Conservation (phyloP, 805 yeast species). For the Ogataea salicorniae region DNA sequence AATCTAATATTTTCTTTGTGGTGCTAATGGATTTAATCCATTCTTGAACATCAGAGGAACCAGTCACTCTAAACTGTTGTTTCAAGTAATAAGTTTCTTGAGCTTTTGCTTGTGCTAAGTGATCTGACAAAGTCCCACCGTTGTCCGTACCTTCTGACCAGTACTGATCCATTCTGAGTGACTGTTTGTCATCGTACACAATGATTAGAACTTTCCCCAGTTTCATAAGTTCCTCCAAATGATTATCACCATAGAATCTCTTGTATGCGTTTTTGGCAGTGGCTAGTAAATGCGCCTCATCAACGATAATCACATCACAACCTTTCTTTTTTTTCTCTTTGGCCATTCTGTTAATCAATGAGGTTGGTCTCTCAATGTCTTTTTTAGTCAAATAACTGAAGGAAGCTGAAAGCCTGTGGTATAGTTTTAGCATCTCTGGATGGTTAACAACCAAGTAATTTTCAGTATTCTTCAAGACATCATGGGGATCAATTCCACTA, state of each 20-base stretch:
- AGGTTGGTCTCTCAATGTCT: conserved; percentile 42
- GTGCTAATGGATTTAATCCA: conserved; percentile 38
- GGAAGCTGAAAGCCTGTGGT: conserved; percentile 33
- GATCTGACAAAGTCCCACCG: conserved; percentile 32
- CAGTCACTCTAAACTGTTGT: conserved; percentile 39
- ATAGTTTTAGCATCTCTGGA: conserved; percentile 43
- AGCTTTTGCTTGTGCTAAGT: conserved; percentile 3
- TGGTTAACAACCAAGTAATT: conserved; percentile 41
- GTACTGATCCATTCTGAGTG: conserved; percentile 41
- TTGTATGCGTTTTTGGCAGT: conserved; percentile 41
- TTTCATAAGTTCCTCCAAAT: conserved; percentile 35
- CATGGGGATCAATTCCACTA: conserved; percentile 6
- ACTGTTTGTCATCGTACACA: conserved; percentile 42
- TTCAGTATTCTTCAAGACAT: conserved; percentile 24
- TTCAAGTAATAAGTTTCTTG: conserved; percentile 25
- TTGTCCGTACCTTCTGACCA: conserved; percentile 30
- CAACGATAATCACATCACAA: conserved; percentile 38
- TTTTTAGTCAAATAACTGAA: conserved; percentile 34
- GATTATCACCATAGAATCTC: conserved; percentile 40
- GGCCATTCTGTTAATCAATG: conserved; percentile 33
- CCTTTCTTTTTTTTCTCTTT: conserved; percentile 22
- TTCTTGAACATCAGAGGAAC: conserved; percentile 33
- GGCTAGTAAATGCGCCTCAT: conserved; percentile 42
- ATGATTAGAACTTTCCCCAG: conserved; percentile 35
- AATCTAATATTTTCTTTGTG: conserved; percentile 28